A percentile compares a stretch with the other conserved stretches of the same genome.
These are phyloP conservation scores for Colletotrichum euphorbiae DNA, from an alignment of 2,329 filamentous ascomycete species.

Conservation along the genomic window DNA sequence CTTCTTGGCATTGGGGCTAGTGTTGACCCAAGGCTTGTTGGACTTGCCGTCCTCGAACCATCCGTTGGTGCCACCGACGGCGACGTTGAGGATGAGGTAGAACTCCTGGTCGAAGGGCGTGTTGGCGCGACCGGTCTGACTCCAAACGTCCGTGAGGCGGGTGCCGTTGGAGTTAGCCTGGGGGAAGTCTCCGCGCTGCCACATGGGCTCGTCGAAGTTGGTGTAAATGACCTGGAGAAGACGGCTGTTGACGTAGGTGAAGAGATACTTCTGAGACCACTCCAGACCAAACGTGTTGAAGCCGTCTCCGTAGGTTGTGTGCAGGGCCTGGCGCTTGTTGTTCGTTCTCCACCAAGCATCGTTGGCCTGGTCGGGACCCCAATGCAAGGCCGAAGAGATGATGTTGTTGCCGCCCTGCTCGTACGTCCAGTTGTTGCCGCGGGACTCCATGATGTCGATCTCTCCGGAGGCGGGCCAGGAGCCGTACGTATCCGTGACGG, in stretches of 20 bases:
- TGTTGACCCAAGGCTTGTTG: conserved; percentile 84
- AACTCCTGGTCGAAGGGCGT: conserved; percentile 83
- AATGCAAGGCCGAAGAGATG: conserved; percentile 82
- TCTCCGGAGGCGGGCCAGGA: conserved; percentile 83
- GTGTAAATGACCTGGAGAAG: conserved; percentile 85
- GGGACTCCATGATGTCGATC: conserved; percentile 84
- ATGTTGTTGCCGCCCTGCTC: conserved; percentile 84
- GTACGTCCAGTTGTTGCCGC: conserved; percentile 86
- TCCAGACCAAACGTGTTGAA: conserved; percentile 86
- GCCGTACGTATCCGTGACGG: conserved; percentile 77
- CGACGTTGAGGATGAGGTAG: conserved; percentile 81
- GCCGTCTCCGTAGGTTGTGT: conserved; percentile 75
- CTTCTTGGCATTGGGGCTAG: conserved; percentile 71
- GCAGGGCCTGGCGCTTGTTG: conserved; percentile 78
- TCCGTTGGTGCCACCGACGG: conserved; percentile 82
- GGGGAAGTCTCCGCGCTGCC: conserved; percentile 76
- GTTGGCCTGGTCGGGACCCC: conserved; percentile 78
- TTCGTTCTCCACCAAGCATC: conserved; percentile 89
- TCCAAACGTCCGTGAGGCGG: conserved; percentile 73
- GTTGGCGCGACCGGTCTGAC: conserved; percentile 66
- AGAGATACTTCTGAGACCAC: conserved; percentile 90
- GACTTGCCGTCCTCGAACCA: conserved; percentile 82
- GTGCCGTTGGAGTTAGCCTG: conserved; percentile 73
- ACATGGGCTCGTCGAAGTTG: conserved; percentile 77
- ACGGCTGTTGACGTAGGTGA: conserved; percentile 85